Base-by-base conservation (phyloP, 2,329 filamentous ascomycete species). In the Byssochlamys sp. region DNA sequence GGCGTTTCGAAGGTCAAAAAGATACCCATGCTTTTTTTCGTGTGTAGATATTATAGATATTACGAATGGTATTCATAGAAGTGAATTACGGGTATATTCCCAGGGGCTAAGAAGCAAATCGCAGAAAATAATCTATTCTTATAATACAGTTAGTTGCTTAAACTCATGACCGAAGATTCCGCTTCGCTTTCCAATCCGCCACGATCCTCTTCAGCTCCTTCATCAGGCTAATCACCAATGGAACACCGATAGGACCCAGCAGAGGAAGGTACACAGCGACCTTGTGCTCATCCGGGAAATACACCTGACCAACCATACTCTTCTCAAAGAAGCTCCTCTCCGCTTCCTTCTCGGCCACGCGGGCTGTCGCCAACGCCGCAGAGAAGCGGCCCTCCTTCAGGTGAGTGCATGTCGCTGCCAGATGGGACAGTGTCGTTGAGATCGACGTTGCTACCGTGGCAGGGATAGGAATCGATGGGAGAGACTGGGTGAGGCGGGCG, bases 241-340 rank as follows among this genome's bases (percentile, higher is more conserved):
- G 94, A 11, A 97, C 92, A 3, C 89, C 91, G 48, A 97, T 85
- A 0, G 94, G 94, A 0, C 94, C 94, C 48, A 99, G 76, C 10
- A 99, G 76, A 1, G 94, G 94, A 65, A 99, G 75, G 71, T 99
- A 99, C 0, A 99, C 94, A 0, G 94, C 94, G 26, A 99, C 84
- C 74, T 97, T 99, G 73, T 99, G 94, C 76, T 99, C 94, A 68
- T 99, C 94, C 0, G 94, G 94, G 72, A 99, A 99, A 73, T 97
- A 99, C 1, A 97, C 86, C 75, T 97, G 94, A 0, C 91, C 94
- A 11, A 99, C 94, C 94, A 99, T 99, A 68, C 89, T 95, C 75
- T 95, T 95, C 74, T 99, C 94, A 65, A 99, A 99, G 74, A 99
- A 99, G 0, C 92, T 92, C 60, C 88, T 85, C 71, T 99, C 94